Base-by-base conservation (phyloP, 257 asterid genomes). In the Fraxinus quadrangulata region DNA sequence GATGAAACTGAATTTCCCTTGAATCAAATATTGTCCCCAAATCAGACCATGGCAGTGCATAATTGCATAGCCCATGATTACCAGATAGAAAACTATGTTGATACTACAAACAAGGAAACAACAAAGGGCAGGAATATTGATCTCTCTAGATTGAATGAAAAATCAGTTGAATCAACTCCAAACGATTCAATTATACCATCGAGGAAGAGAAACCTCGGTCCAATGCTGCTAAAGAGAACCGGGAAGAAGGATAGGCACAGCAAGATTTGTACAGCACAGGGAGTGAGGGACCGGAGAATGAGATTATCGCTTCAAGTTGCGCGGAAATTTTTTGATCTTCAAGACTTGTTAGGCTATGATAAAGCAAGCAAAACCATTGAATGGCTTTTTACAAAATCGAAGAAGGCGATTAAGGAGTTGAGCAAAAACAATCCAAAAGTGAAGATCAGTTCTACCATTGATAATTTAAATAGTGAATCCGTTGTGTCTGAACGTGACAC, bases 1-100 rank as follows among this genome's bases (percentile, higher is more conserved):
- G 92, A 87, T 42, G 89, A 86, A 12, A 81, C 77, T 14, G 89
- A 88, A 21, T 75, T 84, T 34, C 89, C 91, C 30, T 68, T 87
- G 72, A 77, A 77, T 83, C 89, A 85, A 73, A 86, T 79, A 13
- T 28, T 86, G 19, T 71, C 75, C 17, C 79, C 74, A 5, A 63
- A 74, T 33, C 47, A 37, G 21, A 76, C 45, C 16, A 66, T 26
- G 75, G 28, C 40, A 21, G 31, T 19, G 8, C 33, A n/a, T 21
- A 3, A 61, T 31, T 19, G 17, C 19, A 36, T 51, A 23, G 12
- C 80, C 13, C n/a, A 3, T 45, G 54, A 13, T 13, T 72, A 68
- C 61, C 72, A 26, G 71, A 3, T 45, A 13, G 66, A 49, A n/a
- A 17, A 34, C 45, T 30, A 36, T 7, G 17, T 12, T 24, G 16